Conservation (phyloP, 1,284 basidiomycete genomes). For the Ganoderma meredithae region DNA sequence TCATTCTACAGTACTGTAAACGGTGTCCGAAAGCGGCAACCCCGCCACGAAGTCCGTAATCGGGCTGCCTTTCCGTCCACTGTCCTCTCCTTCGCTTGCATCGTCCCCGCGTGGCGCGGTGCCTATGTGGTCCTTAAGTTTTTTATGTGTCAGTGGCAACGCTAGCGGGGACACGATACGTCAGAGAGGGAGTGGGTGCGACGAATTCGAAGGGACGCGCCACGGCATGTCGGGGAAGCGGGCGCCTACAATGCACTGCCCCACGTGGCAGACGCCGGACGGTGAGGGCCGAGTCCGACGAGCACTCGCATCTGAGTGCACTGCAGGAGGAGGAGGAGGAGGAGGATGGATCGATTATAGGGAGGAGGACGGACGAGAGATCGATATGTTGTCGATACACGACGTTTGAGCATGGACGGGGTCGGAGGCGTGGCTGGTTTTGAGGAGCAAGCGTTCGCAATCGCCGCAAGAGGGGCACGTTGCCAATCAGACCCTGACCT, state of each 20-base stretch:
- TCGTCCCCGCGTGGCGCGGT: background rate
- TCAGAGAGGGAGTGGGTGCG: background rate
- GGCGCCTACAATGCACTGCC: conserved; percentile 13
- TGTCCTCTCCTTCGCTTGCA: background rate
- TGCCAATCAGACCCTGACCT: conserved; percentile 71
- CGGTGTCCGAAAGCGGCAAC: background rate
- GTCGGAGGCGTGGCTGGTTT: conserved; percentile 3
- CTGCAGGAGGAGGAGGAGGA: conserved; percentile 3
- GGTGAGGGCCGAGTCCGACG: background rate
- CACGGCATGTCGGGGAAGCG: background rate
- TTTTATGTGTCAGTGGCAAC: background rate
- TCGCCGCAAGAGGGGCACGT: conserved; percentile 70
- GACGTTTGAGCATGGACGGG: conserved; percentile 36
- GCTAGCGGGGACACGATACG: background rate
- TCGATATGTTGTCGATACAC: conserved; percentile 38
- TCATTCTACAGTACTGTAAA: too few relatives aligned
- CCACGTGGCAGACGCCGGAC: conserved; percentile 15
- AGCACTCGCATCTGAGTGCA: background rate
- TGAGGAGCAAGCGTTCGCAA: conserved; percentile 30
- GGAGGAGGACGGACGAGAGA: conserved; percentile 5
- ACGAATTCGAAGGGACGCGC: background rate
- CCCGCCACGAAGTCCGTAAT: background rate
- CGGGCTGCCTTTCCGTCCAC: background rate
- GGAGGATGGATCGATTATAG: conserved; percentile 23
- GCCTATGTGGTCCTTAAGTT: background rate